These are phyloP conservation scores for Nephelium lappaceum DNA, from an alignment of 345 rosid genomes.

Conservation along the genomic window DNA sequence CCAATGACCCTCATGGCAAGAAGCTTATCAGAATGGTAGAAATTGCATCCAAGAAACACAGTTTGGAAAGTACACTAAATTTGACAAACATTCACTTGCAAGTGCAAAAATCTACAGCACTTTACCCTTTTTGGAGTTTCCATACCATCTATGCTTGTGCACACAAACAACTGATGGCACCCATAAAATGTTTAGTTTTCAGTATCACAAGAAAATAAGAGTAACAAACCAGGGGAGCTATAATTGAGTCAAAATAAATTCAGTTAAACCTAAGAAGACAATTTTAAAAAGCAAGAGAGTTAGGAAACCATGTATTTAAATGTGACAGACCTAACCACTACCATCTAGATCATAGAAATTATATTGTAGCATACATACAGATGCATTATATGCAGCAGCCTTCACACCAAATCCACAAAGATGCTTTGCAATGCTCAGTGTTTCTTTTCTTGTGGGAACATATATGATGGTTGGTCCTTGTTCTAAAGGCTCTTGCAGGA, in stretches of 20 bases:
- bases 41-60: background rate
- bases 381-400: constrained; percentile 93
- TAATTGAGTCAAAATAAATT: background rate
- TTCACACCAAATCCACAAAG: constrained; percentile 66
- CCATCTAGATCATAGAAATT: background rate
- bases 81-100: constrained; percentile 8
- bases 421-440: constrained; percentile 61
- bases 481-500: constrained; percentile 50
- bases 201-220: background rate
- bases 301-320: background rate
- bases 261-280: background rate
- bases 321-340: background rate
- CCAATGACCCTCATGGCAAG: background rate
- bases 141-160: constrained; percentile 1
- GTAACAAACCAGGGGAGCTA: background rate
- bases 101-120: background rate
- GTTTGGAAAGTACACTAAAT: background rate
- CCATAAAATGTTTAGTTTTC: background rate
- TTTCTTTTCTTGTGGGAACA: constrained; percentile 90
- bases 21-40: background rate
- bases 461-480: constrained; percentile 80
- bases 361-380: constrained; percentile 40
- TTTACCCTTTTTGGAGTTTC: background rate
- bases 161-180: background rate
- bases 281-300: background rate